Percentiles rank a stretch among this genome's conserved stretches.
These are phyloP conservation scores for Tetrapisispora iriomotensis DNA, from an alignment of 805 yeast species.

Conservation along the genomic window DNA sequence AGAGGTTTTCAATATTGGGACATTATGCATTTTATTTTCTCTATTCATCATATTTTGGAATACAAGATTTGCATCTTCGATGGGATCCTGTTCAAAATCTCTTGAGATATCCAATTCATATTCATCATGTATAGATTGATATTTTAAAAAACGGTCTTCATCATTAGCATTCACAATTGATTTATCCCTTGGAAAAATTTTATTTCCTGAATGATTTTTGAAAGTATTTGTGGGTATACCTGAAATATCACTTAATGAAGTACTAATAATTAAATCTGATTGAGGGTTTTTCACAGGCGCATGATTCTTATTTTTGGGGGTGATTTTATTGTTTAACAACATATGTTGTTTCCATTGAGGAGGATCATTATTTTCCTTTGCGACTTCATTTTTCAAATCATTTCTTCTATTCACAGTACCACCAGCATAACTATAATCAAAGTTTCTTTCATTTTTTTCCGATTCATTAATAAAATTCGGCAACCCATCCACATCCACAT, in stretches of 20 bases:
- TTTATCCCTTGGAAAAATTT: constrained; percentile 1
- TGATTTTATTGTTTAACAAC: constrained; percentile 2
- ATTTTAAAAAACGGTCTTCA: not conserved
- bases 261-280: constrained; percentile 18
- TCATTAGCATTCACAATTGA: not conserved
- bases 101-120: constrained; percentile 3
- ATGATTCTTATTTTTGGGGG: not conserved
- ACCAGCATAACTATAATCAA: constrained; percentile 1
- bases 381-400: not conserved
- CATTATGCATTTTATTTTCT: constrained; percentile 7
- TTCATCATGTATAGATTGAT: not conserved
- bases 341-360: constrained; percentile 22
- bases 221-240: constrained; percentile 22
- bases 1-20: not conserved
- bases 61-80: constrained; percentile 22
- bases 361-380: constrained; percentile 9
- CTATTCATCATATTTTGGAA: constrained; percentile 20
- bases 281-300: constrained; percentile 10
- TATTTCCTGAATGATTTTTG: constrained; percentile 12
- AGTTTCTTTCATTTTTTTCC: not conserved
- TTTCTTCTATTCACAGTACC: constrained; percentile 17
- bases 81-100: constrained; percentile 22
- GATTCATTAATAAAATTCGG: too few relatives aligned
- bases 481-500: not conserved
- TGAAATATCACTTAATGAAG: constrained; percentile 21